phyloP scores from a whole-genome alignment of 345 rosid genomes.

The Sonneratia alba region DNA sequence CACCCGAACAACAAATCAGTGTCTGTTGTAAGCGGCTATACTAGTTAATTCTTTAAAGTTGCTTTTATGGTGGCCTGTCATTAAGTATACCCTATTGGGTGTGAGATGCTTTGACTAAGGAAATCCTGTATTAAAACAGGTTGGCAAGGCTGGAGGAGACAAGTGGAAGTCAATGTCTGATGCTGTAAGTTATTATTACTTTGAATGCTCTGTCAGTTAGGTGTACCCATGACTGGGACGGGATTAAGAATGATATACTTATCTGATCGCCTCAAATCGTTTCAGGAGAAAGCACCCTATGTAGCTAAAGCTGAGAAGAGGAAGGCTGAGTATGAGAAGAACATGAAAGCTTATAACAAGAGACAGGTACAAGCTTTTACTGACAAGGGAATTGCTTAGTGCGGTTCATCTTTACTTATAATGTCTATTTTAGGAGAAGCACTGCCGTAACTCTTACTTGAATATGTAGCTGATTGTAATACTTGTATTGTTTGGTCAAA shows the following conservation, averaged over 20 bases:
- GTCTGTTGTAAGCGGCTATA: slow-evolving; percentile 54
- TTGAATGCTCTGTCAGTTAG: neutral
- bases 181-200: slow-evolving; percentile 27
- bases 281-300: slow-evolving; percentile 80
- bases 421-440: too few relatives aligned
- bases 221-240: neutral
- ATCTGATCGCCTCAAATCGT: neutral
- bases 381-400: neutral
- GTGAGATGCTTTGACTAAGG: neutral
- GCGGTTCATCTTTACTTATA: neutral
- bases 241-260: neutral
- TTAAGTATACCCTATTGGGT: neutral
- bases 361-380: slow-evolving; percentile 35
- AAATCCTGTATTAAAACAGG: slow-evolving; percentile 25
- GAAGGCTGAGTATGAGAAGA: slow-evolving; percentile 86
- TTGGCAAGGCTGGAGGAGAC: slow-evolving; percentile 95
- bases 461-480: neutral
- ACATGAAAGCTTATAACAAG: slow-evolving; percentile 81
- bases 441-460: too few relatives aligned
- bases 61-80: neutral
- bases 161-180: slow-evolving; percentile 91
- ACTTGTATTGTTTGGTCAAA: neutral
- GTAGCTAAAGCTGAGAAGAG: slow-evolving; percentile 75
- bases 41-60: neutral
- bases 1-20: slow-evolving; percentile 97